Conservation (phyloP, 352 stramenopile genomes). For the Phytopythium boreale region DNA sequence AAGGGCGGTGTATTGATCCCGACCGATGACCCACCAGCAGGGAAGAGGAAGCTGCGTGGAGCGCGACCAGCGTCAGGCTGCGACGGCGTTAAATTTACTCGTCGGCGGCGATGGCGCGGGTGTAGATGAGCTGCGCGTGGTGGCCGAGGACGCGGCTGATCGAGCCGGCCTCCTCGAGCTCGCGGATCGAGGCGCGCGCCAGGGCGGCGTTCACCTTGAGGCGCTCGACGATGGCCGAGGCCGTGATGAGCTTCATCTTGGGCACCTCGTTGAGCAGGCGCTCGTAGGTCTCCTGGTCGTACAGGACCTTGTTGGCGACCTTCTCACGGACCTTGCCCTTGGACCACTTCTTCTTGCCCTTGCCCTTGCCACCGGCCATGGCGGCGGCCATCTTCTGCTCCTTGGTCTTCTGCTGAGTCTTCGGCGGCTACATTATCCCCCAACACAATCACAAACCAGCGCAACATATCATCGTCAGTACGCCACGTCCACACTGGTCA, state of each 20-base stretch:
- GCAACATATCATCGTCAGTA: slow-evolving; percentile 11
- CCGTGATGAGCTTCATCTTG: slow-evolving; percentile 99
- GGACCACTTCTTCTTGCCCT: slow-evolving; percentile 99
- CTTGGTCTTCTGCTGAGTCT: slow-evolving; percentile 99
- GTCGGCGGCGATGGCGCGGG: slow-evolving; percentile 86
- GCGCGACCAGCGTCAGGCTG: neutral
- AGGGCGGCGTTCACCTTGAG: slow-evolving; percentile 99
- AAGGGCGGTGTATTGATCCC: slow-evolving; percentile 1
- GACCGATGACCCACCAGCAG: neutral
- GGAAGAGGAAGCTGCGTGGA: neutral
- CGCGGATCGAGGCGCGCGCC: slow-evolving; percentile 94
- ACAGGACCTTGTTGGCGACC: slow-evolving; percentile 99
- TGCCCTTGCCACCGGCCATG: slow-evolving; percentile 97
- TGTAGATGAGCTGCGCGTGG: slow-evolving; percentile 99
- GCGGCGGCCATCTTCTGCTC: slow-evolving; percentile 99
- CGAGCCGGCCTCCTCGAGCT: slow-evolving; percentile 95
- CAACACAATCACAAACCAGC: neutral
- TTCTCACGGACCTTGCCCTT: slow-evolving; percentile 99
- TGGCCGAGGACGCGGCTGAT: slow-evolving; percentile 96
- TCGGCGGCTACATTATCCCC: slow-evolving; percentile 84
- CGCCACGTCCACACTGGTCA: no score
- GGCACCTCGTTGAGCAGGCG: slow-evolving; percentile 97
- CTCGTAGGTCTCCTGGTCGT: slow-evolving; percentile 99
- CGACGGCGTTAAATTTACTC: slow-evolving; percentile 37
- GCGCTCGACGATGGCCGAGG: slow-evolving; percentile 97